Percentiles rank a stretch among this genome's conserved stretches.
Conservation (phyloP, 208 protist species). For the Tetramitus jugosus region DNA sequence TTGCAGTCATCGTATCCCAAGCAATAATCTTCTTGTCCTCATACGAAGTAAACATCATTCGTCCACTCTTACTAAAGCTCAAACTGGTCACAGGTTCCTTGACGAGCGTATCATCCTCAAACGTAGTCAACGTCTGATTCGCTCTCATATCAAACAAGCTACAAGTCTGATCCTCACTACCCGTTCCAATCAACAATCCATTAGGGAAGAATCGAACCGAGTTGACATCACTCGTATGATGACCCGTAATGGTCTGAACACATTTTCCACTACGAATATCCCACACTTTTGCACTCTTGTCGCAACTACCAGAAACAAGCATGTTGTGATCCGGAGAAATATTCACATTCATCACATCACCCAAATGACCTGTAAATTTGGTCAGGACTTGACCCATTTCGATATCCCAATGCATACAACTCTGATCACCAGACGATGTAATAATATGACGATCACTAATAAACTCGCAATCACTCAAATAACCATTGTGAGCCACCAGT, state of each 20-base stretch:
- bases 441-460: slow-evolving; percentile 57
- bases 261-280: slow-evolving; percentile 57
- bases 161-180: slow-evolving; percentile 65
- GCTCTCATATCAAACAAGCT: slow-evolving; percentile 71
- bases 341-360: slow-evolving; percentile 60
- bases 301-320: slow-evolving; percentile 70
- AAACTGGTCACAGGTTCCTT: slow-evolving; percentile 67
- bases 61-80: slow-evolving; percentile 30
- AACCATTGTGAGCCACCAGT: slow-evolving; percentile 35
- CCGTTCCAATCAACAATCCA: slow-evolving; percentile 59
- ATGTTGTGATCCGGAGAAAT: slow-evolving; percentile 36
- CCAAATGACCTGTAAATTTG: slow-evolving; percentile 57
- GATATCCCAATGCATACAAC: slow-evolving; percentile 63
- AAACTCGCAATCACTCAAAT: slow-evolving; percentile 63
- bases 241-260: slow-evolving; percentile 63
- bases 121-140: slow-evolving; percentile 57
- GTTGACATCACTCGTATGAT: slow-evolving; percentile 54
- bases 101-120: slow-evolving; percentile 55
- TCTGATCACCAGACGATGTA: slow-evolving; percentile 55
- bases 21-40: slow-evolving; percentile 69
- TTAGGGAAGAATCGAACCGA: slow-evolving; percentile 60
- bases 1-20: slow-evolving; percentile 70
- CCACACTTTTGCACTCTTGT: slow-evolving; percentile 63
- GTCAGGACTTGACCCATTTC: slow-evolving; percentile 40
- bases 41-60: slow-evolving; percentile 66